Evolutionary conservation across 2,329 filamentous ascomycete species (phyloP).

Genomic region (Whalleya microplaca): DNA sequence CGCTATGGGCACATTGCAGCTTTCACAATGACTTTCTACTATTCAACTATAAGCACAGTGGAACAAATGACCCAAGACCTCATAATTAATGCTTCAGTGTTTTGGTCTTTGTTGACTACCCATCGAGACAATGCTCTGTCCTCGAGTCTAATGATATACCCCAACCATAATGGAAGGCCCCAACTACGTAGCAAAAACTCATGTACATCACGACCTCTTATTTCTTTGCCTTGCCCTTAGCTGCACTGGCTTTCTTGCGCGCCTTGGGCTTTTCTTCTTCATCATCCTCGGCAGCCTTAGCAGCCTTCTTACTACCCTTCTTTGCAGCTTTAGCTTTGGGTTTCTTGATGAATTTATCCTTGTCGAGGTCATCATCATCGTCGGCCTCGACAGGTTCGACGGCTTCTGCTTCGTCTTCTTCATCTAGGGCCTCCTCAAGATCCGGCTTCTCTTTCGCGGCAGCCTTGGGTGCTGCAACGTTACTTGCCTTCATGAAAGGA

Average conservation of each 20-base stretch:
- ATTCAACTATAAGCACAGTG: neutral
- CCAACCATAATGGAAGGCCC: neutral
- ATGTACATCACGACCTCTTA: constrained; percentile 19
- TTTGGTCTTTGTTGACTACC: neutral
- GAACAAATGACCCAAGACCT: neutral
- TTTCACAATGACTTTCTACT: neutral
- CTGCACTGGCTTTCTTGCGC: constrained; percentile 30
- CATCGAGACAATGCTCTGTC: neutral
- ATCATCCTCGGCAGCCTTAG: constrained; percentile 46
- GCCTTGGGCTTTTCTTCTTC: constrained; percentile 57
- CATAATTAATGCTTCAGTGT: neutral
- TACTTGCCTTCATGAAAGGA: constrained; percentile 94
- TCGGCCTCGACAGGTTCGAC: constrained; percentile 64
- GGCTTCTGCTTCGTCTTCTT: constrained; percentile 76
- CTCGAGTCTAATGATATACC: neutral
- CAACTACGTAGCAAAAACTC: neutral
- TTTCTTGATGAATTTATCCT: constrained; percentile 94
- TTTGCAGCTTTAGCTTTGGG: constrained; percentile 73
- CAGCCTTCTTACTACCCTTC: constrained; percentile 49
- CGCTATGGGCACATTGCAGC: neutral
- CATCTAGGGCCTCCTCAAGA: constrained; percentile 93
- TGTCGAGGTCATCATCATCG: constrained; percentile 76
- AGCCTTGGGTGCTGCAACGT: constrained; percentile 72
- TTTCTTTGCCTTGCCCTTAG: constrained; percentile 38
- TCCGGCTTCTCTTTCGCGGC: constrained; percentile 79